Percentiles rank a stretch among this genome's conserved stretches.
phyloP scores from a whole-genome alignment of 1,284 basidiomycete genomes.

The Volvariella volvacea region DNA sequence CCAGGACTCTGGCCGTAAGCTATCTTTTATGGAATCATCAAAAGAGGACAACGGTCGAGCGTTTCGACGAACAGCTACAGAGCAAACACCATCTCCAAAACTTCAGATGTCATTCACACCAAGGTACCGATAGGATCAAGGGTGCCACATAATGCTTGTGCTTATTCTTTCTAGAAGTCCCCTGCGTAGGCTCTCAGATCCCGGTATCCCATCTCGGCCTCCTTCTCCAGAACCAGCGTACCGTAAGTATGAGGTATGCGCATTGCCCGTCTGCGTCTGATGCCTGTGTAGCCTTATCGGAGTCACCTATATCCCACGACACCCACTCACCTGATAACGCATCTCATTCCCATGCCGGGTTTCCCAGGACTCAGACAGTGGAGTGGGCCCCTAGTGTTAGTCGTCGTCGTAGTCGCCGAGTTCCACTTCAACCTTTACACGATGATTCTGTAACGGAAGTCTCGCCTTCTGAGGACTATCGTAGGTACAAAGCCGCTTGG shows the following conservation, averaged over 20 bases:
- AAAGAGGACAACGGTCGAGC: conserved; percentile 4
- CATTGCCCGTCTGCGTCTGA: background rate
- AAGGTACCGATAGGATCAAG: no score
- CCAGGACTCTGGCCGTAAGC: conserved; percentile 12
- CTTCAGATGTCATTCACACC: no score
- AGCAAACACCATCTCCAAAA: no score
- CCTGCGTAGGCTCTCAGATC: conserved; percentile 32
- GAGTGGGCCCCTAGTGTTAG: conserved; percentile 41
- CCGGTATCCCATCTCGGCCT: conserved; percentile 25
- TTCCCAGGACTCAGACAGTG: conserved; percentile 48
- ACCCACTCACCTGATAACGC: no score
- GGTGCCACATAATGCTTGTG: no score
- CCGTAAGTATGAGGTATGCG: conserved; percentile 21
- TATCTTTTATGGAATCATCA: conserved; percentile 14
- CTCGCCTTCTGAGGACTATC: background rate
- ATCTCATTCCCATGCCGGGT: conserved; percentile 5
- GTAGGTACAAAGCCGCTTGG: conserved; percentile 2
- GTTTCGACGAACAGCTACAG: background rate
- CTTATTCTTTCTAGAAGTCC: no score
- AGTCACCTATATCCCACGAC: no score
- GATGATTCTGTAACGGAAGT: background rate
- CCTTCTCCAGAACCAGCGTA: conserved; percentile 22
- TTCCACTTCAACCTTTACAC: background rate
- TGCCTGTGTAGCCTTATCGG: conserved; percentile 5
- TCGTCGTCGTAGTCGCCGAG: conserved; percentile 12